Evolutionary conservation across 495 filamentous ascomycete genomes (phyloP), one percentile per base, ranked within the genome.

Genomic region (Sordaria brevicollis): DNA sequence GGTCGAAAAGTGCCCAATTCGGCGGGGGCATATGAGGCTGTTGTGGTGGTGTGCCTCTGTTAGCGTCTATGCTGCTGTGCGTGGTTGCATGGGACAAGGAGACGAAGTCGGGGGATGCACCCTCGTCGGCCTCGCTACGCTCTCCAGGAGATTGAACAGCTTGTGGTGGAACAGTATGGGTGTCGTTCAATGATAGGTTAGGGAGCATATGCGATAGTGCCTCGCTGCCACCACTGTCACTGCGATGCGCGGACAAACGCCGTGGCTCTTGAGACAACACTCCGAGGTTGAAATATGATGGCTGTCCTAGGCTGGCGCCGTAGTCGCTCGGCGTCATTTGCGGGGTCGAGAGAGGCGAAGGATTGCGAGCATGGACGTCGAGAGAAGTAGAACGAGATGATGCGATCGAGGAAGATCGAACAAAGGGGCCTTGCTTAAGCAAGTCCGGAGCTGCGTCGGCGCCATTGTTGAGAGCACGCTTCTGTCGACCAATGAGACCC

Each of bases 371-470:
- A 66, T 93, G 92, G 39, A 95, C 88, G 76, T 99, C 95, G 71
- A 98, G 93, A 1, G 96, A 98, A 5, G 96, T 91, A 10, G 95
- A 98, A n/a, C 95, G 88, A 35, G 94, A 98, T 36, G 95, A 98
- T 19, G 92, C 87, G 68, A 97, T 87, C 1, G 96, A 98, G 2
- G 89, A 86, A 5, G 91, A 89, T 41, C 93, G 89, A 67, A 88
- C 89, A 80, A 98, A 98, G 8, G 96, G 92, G 0, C 94, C 93
- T 73, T 95, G 90, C 77, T 95, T 97, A 39, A 98, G 87, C 35
- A 97, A 81, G 80, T 99, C 95, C 8, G 94, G 94, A 0, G 89
- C 92, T 65, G 91, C 87, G 68, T 97, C 93, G 41, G 89, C 88
- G 39, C 85, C 88, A 73, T 88, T 92, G 77, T 93, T 93, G 67